Evolutionary conservation across 2,329 filamentous ascomycete species (phyloP).

Genomic region (Blastomyces parvus): DNA sequence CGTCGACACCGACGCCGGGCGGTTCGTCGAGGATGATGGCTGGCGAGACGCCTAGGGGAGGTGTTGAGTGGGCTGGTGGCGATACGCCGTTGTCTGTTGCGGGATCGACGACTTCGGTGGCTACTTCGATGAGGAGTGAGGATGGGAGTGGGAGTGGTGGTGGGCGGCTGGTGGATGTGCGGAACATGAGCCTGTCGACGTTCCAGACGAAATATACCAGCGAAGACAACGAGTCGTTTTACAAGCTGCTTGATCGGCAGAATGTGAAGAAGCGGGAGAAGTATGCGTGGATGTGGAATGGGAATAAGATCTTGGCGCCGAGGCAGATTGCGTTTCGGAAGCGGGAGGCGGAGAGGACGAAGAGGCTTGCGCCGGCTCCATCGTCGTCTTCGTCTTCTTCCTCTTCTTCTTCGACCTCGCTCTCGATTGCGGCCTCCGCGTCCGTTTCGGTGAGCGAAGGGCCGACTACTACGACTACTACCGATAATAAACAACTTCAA

Average conservation of each 20-base stretch:
- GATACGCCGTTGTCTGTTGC: slow-evolving; percentile 58
- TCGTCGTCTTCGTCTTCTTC: slow-evolving; percentile 23
- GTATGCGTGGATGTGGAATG: slow-evolving; percentile 79
- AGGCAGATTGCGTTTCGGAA: slow-evolving; percentile 49
- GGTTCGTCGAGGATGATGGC: too few relatives aligned
- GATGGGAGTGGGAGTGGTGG: slow-evolving; percentile 27
- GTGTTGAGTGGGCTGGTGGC: slow-evolving; percentile 39
- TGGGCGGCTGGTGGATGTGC: slow-evolving; percentile 48
- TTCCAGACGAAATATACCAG: slow-evolving; percentile 94
- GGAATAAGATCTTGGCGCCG: slow-evolving; percentile 67
- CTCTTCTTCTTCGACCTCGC: neutral
- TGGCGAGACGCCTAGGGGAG: slow-evolving; percentile 54
- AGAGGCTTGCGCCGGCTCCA: slow-evolving; percentile 46
- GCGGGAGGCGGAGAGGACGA: slow-evolving; percentile 59
- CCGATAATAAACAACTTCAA: slow-evolving; percentile 39
- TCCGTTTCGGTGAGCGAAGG: neutral
- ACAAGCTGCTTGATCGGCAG: slow-evolving; percentile 79
- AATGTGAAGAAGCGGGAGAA: slow-evolving; percentile 77
- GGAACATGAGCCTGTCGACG: slow-evolving; percentile 67
- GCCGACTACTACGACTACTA: too few relatives aligned
- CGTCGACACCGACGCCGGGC: slow-evolving; percentile 4
- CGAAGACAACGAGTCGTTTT: slow-evolving; percentile 97
- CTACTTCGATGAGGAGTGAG: slow-evolving; percentile 27
- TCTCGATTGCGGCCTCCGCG: neutral
- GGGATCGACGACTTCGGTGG: slow-evolving; percentile 30